These are phyloP conservation scores for Jaapia argillacea DNA, from an alignment of 768 basidiomycete species.

Conservation along the genomic window DNA sequence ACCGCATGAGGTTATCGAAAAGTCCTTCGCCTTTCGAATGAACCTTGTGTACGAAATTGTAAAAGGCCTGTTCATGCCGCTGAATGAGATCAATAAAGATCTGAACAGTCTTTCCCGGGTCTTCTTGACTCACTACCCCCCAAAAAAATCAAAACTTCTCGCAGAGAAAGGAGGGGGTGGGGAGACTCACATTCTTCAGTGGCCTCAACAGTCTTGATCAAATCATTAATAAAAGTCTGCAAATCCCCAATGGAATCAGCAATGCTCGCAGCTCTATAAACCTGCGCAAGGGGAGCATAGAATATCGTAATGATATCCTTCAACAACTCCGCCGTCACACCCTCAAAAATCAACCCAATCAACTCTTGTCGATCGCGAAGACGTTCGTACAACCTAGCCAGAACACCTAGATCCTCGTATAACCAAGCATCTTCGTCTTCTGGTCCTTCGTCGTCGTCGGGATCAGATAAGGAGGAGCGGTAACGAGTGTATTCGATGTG, in stretches of 20 bases:
- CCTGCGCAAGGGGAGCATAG: slow-evolving; percentile 92
- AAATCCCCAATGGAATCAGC: slow-evolving; percentile 87
- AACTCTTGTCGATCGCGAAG: slow-evolving; percentile 86
- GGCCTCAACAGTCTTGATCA: slow-evolving; percentile 88
- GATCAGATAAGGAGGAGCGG: slow-evolving; percentile 56
- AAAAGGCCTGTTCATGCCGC: slow-evolving; percentile 93
- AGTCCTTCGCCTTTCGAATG: slow-evolving; percentile 93
- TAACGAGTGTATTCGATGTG: slow-evolving; percentile 65
- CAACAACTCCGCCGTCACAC: slow-evolving; percentile 86
- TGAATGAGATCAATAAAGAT: slow-evolving; percentile 88
- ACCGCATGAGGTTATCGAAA: slow-evolving; percentile 89
- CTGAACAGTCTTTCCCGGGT: slow-evolving; percentile 82
- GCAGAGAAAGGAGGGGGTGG: not conserved
- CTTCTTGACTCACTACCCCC: slow-evolving; percentile 62
- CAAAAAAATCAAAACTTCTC: not conserved
- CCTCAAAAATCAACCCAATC: slow-evolving; percentile 94
- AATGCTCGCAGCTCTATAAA: slow-evolving; percentile 95
- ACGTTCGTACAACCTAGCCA: slow-evolving; percentile 68
- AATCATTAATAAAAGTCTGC: slow-evolving; percentile 90
- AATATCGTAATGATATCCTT: slow-evolving; percentile 99
- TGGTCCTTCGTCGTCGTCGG: slow-evolving; percentile 91
- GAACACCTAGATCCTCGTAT: slow-evolving; percentile 80
- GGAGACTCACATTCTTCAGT: slow-evolving; percentile 73
- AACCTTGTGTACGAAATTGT: slow-evolving; percentile 96
- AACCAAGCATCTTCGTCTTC: slow-evolving; percentile 95